Evolutionary conservation across 495 filamentous ascomycete genomes (phyloP).

Genomic region (Elaphomyces granulatus): DNA sequence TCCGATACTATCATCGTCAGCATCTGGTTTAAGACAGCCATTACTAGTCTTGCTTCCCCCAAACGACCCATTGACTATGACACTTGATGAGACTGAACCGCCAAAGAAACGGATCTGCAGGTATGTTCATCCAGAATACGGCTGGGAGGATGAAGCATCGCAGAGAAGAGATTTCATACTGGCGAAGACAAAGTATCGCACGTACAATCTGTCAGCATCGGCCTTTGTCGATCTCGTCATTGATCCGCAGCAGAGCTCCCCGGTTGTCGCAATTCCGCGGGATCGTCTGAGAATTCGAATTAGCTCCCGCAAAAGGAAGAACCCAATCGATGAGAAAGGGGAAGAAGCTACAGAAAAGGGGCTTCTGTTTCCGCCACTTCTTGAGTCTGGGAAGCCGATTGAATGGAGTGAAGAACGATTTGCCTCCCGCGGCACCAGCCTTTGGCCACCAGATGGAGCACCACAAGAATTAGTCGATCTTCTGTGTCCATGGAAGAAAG

Average conservation of each 20-base stretch:
- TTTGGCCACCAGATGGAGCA: conserved; percentile 45
- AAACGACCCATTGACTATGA: neutral
- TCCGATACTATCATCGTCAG: neutral
- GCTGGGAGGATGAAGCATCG: conserved; percentile 25
- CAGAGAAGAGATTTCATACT: conserved; percentile 36
- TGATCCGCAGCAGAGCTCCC: conserved; percentile 25
- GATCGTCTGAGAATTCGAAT: conserved; percentile 40
- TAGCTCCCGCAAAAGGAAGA: conserved; percentile 30
- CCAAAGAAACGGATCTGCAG: conserved; percentile 19
- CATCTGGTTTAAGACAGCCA: neutral
- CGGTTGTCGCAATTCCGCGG: conserved; percentile 17
- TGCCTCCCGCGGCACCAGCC: conserved; percentile 31
- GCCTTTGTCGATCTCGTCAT: conserved; percentile 55
- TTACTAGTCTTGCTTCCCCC: neutral
- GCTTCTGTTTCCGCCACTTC: conserved; percentile 23
- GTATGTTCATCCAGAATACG: conserved; percentile 34
- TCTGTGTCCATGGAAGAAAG: conserved; percentile 39
- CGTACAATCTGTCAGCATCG: conserved; percentile 42
- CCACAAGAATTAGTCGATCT: conserved; percentile 34
- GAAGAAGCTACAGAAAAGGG: conserved; percentile 14
- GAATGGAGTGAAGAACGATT: conserved; percentile 34
- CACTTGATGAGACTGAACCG: neutral
- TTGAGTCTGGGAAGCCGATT: conserved; percentile 15
- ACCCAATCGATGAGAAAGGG: conserved; percentile 27
- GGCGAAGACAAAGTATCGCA: conserved; percentile 42